Conservation (phyloP, 352 stramenopile genomes). For the Phytophthora europaea region DNA sequence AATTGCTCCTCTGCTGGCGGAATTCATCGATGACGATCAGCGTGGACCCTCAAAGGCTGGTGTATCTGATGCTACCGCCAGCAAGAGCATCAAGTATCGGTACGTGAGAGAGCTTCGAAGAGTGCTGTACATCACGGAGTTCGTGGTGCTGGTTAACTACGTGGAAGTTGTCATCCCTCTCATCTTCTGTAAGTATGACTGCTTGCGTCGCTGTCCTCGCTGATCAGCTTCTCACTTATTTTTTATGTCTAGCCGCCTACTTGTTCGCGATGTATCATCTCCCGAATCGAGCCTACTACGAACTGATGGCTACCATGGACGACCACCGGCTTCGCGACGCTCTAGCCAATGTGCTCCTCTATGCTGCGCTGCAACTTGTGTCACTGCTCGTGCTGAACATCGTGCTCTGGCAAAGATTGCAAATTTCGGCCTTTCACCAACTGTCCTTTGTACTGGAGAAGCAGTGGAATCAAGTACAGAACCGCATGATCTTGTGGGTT, state of each 20-base stretch:
- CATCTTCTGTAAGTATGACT: slow-evolving; percentile 42
- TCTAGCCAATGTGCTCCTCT: slow-evolving; percentile 33
- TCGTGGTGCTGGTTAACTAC: slow-evolving; percentile 47
- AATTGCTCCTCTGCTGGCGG: background rate
- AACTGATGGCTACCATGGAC: slow-evolving; percentile 29
- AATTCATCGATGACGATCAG: background rate
- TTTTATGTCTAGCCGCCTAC: background rate
- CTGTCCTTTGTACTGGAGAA: slow-evolving; percentile 52
- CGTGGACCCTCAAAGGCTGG: background rate
- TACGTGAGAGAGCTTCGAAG: slow-evolving; percentile 29
- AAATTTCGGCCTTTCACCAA: slow-evolving; percentile 32
- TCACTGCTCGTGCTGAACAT: slow-evolving; percentile 44
- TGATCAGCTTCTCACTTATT: background rate
- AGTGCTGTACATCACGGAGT: slow-evolving; percentile 48
- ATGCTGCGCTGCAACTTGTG: slow-evolving; percentile 41
- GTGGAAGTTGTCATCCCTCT: slow-evolving; percentile 43
- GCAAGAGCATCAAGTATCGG: background rate
- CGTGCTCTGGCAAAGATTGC: slow-evolving; percentile 27
- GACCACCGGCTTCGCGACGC: slow-evolving; percentile 7
- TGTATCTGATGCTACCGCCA: background rate
- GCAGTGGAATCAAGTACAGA: slow-evolving; percentile 38
- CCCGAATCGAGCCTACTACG: slow-evolving; percentile 43
- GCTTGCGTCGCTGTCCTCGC: background rate
- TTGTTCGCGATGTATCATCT: slow-evolving; percentile 31
- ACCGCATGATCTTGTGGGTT: slow-evolving; percentile 49